These are phyloP conservation scores for Xylariales sp. DNA, from an alignment of 2,329 filamentous ascomycete species.

Conservation along the genomic window DNA sequence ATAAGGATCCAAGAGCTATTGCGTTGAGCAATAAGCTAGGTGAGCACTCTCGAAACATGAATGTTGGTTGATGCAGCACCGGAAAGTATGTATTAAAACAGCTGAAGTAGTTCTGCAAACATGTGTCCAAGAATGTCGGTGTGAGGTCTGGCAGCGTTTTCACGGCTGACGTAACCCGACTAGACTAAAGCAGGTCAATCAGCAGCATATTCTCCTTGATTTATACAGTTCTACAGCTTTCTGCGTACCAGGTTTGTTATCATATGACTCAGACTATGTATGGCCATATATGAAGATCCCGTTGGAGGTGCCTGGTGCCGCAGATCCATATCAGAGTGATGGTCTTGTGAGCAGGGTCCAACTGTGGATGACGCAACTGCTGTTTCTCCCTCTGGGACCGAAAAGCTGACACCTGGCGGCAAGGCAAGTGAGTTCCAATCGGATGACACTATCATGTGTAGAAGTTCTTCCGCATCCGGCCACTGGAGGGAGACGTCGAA, in stretches of 20 bases:
- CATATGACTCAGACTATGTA: slow-evolving; percentile 5
- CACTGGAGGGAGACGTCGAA: slow-evolving; percentile 1
- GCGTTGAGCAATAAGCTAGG: slow-evolving; percentile 5
- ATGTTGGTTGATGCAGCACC: slow-evolving; percentile 3
- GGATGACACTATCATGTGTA: slow-evolving; percentile 5
- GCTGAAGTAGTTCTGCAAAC: slow-evolving; percentile 5
- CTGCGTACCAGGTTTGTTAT: slow-evolving; percentile 4
- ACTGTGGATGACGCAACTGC: background rate
- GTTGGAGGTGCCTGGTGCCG: background rate
- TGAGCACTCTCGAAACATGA: slow-evolving; percentile 4
- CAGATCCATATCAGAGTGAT: slow-evolving; percentile 2
- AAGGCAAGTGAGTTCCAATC: slow-evolving; percentile 5
- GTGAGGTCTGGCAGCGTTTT: slow-evolving; percentile 5
- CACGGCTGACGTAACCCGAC: slow-evolving; percentile 3
- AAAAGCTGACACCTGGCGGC: slow-evolving; percentile 1
- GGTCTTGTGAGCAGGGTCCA: no score
- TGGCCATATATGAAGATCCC: slow-evolving; percentile 2
- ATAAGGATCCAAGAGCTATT: slow-evolving; percentile 6
- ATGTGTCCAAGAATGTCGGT: slow-evolving; percentile 4
- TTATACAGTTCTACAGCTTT: no score
- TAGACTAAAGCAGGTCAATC: background rate
- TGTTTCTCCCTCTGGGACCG: no score
- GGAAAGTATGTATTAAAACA: slow-evolving; percentile 3
- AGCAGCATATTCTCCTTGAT: no score
- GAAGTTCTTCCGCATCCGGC: slow-evolving; percentile 4